phyloP scores from a whole-genome alignment of 306 rosid species.

The Acacia melanoxylon region DNA sequence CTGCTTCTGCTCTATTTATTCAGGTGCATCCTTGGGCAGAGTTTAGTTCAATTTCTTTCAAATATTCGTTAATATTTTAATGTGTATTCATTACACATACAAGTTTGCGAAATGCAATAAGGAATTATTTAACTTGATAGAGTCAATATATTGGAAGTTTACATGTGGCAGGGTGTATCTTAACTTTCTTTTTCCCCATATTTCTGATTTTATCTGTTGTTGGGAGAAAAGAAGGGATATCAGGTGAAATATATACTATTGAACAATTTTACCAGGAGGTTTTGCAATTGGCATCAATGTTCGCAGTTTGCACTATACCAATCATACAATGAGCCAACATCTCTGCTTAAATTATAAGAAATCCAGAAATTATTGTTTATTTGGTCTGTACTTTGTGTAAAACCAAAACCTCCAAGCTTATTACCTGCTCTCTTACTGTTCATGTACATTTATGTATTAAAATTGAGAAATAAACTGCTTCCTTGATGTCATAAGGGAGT shows the following conservation, averaged over 20 bases:
- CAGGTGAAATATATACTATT: neutral
- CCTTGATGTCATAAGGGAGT: slow-evolving; percentile 61
- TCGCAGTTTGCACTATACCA: neutral
- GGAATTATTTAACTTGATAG: neutral
- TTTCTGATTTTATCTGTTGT: neutral
- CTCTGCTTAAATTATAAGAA: neutral
- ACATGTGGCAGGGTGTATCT: neutral
- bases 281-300: slow-evolving; percentile 1
- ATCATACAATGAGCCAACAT: neutral
- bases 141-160: neutral
- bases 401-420: slow-evolving; percentile 13
- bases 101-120: neutral
- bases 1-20: slow-evolving; percentile 80
- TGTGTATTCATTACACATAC: neutral
- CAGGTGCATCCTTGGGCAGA: slow-evolving; percentile 52
- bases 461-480: slow-evolving; percentile 17
- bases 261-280: slow-evolving; percentile 1
- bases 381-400: neutral
- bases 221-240: slow-evolving; percentile 12
- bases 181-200: neutral
- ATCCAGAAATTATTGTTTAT: neutral
- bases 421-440: slow-evolving; percentile 8
- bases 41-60: neutral
- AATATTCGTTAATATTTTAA: neutral
- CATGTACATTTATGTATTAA: slow-evolving; percentile 12